These are phyloP conservation scores for Fraxinus greggii DNA, from an alignment of 305 asterid species.

Conservation along the genomic window DNA sequence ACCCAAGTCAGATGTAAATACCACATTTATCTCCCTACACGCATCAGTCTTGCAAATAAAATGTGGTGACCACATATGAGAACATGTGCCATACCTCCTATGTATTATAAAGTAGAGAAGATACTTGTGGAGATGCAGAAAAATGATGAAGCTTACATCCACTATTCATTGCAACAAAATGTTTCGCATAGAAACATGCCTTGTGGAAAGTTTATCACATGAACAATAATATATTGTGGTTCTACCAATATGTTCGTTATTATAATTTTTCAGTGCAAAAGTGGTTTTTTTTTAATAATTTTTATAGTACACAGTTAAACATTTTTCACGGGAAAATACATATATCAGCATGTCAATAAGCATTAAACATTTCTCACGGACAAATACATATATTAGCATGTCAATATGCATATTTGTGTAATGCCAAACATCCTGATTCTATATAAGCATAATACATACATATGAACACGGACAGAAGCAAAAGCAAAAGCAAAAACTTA, in stretches of 20 bases:
- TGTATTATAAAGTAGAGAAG: not conserved
- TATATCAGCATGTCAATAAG: not conserved
- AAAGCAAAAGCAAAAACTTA: not conserved
- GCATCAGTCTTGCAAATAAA: not conserved
- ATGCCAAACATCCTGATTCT: not conserved
- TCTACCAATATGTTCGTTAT: not conserved
- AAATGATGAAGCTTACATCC: not conserved
- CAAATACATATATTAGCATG: not conserved
- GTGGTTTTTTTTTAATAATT: not conserved
- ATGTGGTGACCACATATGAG: not conserved
- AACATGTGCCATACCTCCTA: not conserved
- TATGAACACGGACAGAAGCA: not conserved
- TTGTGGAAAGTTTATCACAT: not conserved
- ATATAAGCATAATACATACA: not conserved
- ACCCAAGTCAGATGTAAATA: constrained; percentile 33
- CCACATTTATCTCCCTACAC: constrained; percentile 1
- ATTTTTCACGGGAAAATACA: not conserved
- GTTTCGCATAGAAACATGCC: not conserved
- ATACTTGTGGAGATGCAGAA: not conserved
- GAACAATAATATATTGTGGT: not conserved
- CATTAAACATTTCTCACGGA: not conserved
- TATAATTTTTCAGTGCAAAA: not conserved
- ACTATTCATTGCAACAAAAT: not conserved
- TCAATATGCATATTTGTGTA: not conserved
- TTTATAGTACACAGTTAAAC: not conserved